phyloP scores from a whole-genome alignment of 2,329 filamentous ascomycete species.

The Cladosporium sp. region DNA sequence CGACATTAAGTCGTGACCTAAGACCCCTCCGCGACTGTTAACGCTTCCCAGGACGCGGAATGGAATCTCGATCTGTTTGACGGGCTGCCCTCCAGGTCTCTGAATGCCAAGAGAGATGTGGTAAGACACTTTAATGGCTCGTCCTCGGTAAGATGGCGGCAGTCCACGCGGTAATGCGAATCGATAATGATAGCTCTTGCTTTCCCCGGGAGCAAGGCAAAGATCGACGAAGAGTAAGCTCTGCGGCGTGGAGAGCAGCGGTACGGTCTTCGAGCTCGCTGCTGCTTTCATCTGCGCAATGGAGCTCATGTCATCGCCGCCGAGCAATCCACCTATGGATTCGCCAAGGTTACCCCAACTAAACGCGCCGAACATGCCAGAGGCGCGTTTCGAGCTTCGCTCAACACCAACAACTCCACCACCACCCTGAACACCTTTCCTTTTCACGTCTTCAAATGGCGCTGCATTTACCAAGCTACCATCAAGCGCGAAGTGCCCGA shows the following conservation, averaged over 20 bases:
- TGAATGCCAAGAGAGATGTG: slow-evolving; percentile 89
- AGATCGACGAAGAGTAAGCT: slow-evolving; percentile 94
- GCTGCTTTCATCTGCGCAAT: slow-evolving; percentile 93
- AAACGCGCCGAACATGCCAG: slow-evolving; percentile 73
- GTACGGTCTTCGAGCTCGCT: slow-evolving; percentile 78
- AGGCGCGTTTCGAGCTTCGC: slow-evolving; percentile 60
- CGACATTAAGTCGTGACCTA: slow-evolving; percentile 90
- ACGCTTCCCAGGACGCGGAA: slow-evolving; percentile 92
- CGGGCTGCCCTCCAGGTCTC: slow-evolving; percentile 69
- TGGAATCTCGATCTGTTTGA: slow-evolving; percentile 85
- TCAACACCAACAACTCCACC: slow-evolving; percentile 82
- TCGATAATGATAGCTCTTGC: slow-evolving; percentile 76
- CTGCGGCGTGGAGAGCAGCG: slow-evolving; percentile 88
- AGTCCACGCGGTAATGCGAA: slow-evolving; percentile 81
- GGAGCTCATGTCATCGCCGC: slow-evolving; percentile 78
- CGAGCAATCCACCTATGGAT: slow-evolving; percentile 81
- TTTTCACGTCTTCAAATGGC: slow-evolving; percentile 91
- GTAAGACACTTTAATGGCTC: slow-evolving; percentile 90
- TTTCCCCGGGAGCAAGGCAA: slow-evolving; percentile 79
- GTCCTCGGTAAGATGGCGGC: slow-evolving; percentile 85
- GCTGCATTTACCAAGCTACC: slow-evolving; percentile 83
- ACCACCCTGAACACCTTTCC: slow-evolving; percentile 79
- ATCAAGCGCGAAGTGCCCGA: slow-evolving; percentile 86
- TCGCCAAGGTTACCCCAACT: slow-evolving; percentile 85
- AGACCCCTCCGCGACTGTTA: slow-evolving; percentile 77